Conservation (phyloP, 2,329 filamentous ascomycete species). For the Trichophyton schoenleinii region DNA sequence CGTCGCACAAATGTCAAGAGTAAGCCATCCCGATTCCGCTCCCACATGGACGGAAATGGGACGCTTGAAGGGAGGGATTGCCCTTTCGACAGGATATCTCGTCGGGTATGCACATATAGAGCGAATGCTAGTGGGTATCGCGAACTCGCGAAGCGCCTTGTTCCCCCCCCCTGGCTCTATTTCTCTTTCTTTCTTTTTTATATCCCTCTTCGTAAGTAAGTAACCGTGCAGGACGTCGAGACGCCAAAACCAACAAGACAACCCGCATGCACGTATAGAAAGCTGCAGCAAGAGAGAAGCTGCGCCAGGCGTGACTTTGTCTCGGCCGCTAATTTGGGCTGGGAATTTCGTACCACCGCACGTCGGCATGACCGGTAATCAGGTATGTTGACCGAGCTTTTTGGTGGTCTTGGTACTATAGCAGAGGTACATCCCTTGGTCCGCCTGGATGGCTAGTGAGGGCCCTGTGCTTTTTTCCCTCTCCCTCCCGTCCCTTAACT, state of each 20-base stretch:
- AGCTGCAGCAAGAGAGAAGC: neutral
- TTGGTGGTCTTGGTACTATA: neutral
- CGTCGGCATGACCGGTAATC: neutral
- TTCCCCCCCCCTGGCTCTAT: no score
- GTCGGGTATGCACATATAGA: neutral
- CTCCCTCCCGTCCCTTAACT: neutral
- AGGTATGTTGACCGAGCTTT: neutral
- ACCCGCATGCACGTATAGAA: neutral
- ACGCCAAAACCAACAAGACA: neutral
- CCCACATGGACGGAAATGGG: neutral
- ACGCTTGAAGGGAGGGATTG: neutral
- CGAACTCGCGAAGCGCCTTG: conserved; percentile 2
- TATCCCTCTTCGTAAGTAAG: neutral
- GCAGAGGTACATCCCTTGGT: neutral
- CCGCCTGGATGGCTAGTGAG: neutral
- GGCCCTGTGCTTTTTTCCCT: neutral
- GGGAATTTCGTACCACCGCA: neutral
- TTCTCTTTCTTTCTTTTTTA: neutral
- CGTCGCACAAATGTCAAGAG: neutral
- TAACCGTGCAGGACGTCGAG: neutral
- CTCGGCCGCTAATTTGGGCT: conserved; percentile 1
- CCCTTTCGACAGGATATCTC: neutral
- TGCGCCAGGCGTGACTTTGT: neutral
- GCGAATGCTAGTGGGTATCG: neutral
- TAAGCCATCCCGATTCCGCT: neutral